A percentile compares a stretch with the other conserved stretches of the same genome.
phyloP scores from a whole-genome alignment of 2,329 filamentous ascomycete species.

The Arachnomyces sp. region DNA sequence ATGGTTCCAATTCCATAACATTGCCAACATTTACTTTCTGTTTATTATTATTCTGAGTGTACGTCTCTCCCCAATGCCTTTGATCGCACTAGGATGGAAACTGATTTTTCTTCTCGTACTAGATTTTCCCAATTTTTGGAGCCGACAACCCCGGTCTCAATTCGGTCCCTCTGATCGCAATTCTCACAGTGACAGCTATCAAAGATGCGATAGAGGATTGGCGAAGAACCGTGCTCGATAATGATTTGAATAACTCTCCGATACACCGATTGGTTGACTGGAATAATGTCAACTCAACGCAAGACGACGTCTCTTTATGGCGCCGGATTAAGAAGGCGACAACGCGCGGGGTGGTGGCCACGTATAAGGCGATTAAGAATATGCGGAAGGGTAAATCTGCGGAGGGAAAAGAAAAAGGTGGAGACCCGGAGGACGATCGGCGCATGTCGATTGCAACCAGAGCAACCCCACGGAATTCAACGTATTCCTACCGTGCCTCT shows the following conservation, averaged over 20 bases:
- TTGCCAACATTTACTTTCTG: slow-evolving; percentile 97
- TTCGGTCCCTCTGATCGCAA: slow-evolving; percentile 86
- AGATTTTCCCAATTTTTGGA: slow-evolving; percentile 97
- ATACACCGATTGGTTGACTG: slow-evolving; percentile 84
- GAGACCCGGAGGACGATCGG: slow-evolving; percentile 13
- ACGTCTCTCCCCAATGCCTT: slow-evolving; percentile 39
- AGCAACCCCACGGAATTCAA: slow-evolving; percentile 48
- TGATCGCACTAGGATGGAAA: not conserved
- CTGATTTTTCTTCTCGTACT: slow-evolving; percentile 16
- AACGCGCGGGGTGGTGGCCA: slow-evolving; percentile 54
- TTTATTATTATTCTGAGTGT: slow-evolving; percentile 92
- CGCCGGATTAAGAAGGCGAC: slow-evolving; percentile 84
- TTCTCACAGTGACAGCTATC: slow-evolving; percentile 77
- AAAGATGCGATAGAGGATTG: slow-evolving; percentile 97
- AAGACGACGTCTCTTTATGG: slow-evolving; percentile 80
- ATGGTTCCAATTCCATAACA: slow-evolving; percentile 96
- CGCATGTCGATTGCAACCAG: slow-evolving; percentile 22
- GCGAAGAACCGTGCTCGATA: slow-evolving; percentile 82
- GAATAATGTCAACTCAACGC: slow-evolving; percentile 86
- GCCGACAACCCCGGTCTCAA: slow-evolving; percentile 83
- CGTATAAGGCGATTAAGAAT: slow-evolving; percentile 45
- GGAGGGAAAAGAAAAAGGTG: slow-evolving; percentile 35
- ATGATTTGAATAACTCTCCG: slow-evolving; percentile 89
- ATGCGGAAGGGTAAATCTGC: slow-evolving; percentile 38
- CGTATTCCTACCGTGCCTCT: slow-evolving; percentile 47